A percentile compares a stretch with the other conserved stretches of the same genome.
These are phyloP conservation scores for Plectosphaerella cucumerina DNA, from an alignment of 2,329 filamentous ascomycete species.

Conservation along the genomic window DNA sequence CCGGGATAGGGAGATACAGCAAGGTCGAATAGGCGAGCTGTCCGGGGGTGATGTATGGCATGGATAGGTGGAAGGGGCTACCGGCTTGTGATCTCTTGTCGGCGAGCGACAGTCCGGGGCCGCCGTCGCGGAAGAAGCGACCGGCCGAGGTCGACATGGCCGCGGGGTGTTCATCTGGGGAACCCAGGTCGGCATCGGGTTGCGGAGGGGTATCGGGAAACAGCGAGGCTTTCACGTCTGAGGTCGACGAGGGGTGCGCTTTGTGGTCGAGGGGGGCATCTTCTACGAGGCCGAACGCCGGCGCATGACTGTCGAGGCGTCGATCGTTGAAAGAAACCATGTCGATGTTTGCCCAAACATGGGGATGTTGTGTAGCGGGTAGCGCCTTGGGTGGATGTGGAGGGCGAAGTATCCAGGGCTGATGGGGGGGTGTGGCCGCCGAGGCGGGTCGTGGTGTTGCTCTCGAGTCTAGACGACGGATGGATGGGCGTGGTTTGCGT, in stretches of 20 bases:
- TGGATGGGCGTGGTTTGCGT: neutral
- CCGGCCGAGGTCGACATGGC: slow-evolving; percentile 11
- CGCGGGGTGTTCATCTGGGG: neutral
- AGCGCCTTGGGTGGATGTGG: too few species aligned
- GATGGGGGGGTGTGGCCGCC: neutral
- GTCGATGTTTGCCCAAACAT: slow-evolving; percentile 9
- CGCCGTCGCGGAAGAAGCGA: slow-evolving; percentile 29
- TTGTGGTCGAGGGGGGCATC: neutral
- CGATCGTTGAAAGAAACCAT: slow-evolving; percentile 8
- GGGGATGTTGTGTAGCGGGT: slow-evolving; percentile 3
- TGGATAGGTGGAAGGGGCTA: slow-evolving; percentile 32
- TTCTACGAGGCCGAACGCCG: neutral
- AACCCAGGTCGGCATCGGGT: neutral
- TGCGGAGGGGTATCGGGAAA: neutral
- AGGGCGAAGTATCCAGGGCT: neutral
- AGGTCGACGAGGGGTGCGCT: neutral
- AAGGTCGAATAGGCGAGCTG: slow-evolving; percentile 63
- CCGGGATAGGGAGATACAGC: slow-evolving; percentile 69
- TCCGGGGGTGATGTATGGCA: slow-evolving; percentile 44
- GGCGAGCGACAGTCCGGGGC: slow-evolving; percentile 3
- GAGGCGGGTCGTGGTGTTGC: neutral
- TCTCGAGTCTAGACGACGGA: neutral
- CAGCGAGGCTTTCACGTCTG: neutral
- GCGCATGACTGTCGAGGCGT: neutral
- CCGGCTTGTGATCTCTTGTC: slow-evolving; percentile 26